A percentile compares a stretch with the other conserved stretches of the same genome.
Conservation (phyloP, 2,329 filamentous ascomycete genomes). For the Alternaria ventricosa region DNA sequence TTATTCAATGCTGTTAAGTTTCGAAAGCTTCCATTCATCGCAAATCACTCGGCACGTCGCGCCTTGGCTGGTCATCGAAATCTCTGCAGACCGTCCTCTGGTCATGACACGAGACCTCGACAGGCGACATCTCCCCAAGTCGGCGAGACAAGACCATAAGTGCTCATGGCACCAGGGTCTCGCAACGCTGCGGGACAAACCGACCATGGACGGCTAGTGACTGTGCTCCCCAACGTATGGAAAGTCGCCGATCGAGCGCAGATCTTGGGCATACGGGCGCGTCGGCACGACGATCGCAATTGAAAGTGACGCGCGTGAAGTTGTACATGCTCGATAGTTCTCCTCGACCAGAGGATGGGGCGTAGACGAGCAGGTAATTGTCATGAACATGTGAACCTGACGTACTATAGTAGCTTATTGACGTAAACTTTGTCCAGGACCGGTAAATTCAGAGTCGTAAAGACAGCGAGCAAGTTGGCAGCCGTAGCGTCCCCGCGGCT, state of each 20-base stretch:
- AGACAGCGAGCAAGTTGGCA: not conserved
- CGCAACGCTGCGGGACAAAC: constrained; percentile 29
- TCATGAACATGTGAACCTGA: not conserved
- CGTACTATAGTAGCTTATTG: constrained; percentile 1
- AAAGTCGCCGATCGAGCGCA: constrained; percentile 27
- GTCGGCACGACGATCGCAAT: constrained; percentile 35
- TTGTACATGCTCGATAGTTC: not conserved
- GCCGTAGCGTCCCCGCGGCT: not conserved
- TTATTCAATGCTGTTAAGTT: constrained; percentile 4
- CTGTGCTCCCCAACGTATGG: constrained; percentile 24
- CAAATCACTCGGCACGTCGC: constrained; percentile 8
- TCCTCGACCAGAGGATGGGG: constrained; percentile 2
- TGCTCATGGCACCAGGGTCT: constrained; percentile 18
- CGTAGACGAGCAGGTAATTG: constrained; percentile 1
- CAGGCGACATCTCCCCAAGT: constrained; percentile 3
- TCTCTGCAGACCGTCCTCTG: constrained; percentile 11
- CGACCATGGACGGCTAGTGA: constrained; percentile 21
- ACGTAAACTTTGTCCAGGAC: constrained; percentile 3
- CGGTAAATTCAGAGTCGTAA: constrained; percentile 7
- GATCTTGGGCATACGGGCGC: constrained; percentile 32
- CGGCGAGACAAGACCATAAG: constrained; percentile 6
- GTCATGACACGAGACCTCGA: constrained; percentile 5
- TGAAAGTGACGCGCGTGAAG: constrained; percentile 9
- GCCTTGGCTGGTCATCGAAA: constrained; percentile 15
- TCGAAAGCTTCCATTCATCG: constrained; percentile 10